Evolutionary conservation across 371 early-diverging fungal species (phyloP), one percentile per base, ranked within the genome.

Genomic region (Rhizopus delemar): DNA sequence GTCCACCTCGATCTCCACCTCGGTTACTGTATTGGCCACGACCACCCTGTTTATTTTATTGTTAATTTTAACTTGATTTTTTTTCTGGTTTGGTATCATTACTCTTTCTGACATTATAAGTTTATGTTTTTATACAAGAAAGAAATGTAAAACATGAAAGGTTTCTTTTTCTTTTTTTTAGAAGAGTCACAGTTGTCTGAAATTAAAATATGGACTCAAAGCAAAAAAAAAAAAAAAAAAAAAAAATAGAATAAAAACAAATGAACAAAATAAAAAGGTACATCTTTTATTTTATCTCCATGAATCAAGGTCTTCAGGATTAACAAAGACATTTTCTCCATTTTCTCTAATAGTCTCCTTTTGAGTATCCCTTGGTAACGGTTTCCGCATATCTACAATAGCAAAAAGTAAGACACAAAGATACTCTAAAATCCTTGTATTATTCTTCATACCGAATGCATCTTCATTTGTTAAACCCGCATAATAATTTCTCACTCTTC

Each of bases 401-500:
- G 22, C 22, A 22, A 22, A 22, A 22, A 22, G 22, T 22, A 22
- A 22, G 22, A 22, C 22, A 22, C 22, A 22, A 22, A 22, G 22
- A 22, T 22, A 22, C 22, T 22, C 22, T 54, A 39, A 50, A 33
- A 32, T 28, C 34, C 46, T 8, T 36, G 8, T 28, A n/a, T 3
- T 22, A 13, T 43, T 33, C 9, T 7, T 53, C 31, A 38, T 35
- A 91, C 95, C 98, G 69, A 84, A 92, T 3, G 94, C 90, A 69
- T 95, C 95, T 41, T 84, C 86, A 35, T 78, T 79, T n/a, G 75
- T 84, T 36, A 77, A 75, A 4, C 89, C 89, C 5, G 81, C 59
- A 75, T 99, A 99, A 78, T 99, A 99, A 15, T 87, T 88, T 32
- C 89, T 69, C 15, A 99, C 95, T 35, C 88, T 81, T 46, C 99